These are phyloP conservation scores for Aspergillus egyptiacus DNA, from an alignment of 495 filamentous ascomycete species.

Conservation along the genomic window DNA sequence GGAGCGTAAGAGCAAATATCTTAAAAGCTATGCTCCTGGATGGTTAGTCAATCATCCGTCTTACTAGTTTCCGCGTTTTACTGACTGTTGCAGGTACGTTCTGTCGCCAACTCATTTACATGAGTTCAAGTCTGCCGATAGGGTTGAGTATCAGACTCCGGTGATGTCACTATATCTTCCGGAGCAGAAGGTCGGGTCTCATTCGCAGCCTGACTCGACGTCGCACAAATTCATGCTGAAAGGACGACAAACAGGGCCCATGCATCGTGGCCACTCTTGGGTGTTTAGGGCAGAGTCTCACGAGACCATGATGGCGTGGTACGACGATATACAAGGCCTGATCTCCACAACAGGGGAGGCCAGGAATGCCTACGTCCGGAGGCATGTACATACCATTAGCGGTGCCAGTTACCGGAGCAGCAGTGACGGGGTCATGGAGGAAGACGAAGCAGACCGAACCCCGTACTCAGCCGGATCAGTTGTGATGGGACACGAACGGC, in stretches of 20 bases:
- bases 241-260: slow-evolving; percentile 83
- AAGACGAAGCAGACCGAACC: slow-evolving; percentile 75
- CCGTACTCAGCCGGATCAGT: slow-evolving; percentile 62
- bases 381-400: slow-evolving; percentile 69
- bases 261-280: slow-evolving; percentile 96
- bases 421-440: slow-evolving; percentile 73
- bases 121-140: slow-evolving; percentile 91
- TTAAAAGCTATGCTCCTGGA: slow-evolving; percentile 95
- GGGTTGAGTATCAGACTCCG: slow-evolving; percentile 62
- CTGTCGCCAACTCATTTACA: slow-evolving; percentile 94
- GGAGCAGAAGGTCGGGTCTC: slow-evolving; percentile 91
- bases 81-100: slow-evolving; percentile 69
- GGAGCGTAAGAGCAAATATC: slow-evolving; percentile 96
- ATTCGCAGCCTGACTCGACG: slow-evolving; percentile 73
- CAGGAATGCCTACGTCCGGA: slow-evolving; percentile 75
- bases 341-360: slow-evolving; percentile 88
- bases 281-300: slow-evolving; percentile 93
- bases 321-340: slow-evolving; percentile 80
- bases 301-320: slow-evolving; percentile 97
- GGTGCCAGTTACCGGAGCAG: slow-evolving; percentile 58
- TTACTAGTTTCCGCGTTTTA: neutral
- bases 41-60: slow-evolving; percentile 55
- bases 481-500: slow-evolving; percentile 38
- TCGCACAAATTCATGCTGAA: slow-evolving; percentile 99
- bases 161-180: slow-evolving; percentile 95